Evolutionary conservation across 1,284 basidiomycete species (phyloP).

Genomic region (Cronartium ribicola): DNA sequence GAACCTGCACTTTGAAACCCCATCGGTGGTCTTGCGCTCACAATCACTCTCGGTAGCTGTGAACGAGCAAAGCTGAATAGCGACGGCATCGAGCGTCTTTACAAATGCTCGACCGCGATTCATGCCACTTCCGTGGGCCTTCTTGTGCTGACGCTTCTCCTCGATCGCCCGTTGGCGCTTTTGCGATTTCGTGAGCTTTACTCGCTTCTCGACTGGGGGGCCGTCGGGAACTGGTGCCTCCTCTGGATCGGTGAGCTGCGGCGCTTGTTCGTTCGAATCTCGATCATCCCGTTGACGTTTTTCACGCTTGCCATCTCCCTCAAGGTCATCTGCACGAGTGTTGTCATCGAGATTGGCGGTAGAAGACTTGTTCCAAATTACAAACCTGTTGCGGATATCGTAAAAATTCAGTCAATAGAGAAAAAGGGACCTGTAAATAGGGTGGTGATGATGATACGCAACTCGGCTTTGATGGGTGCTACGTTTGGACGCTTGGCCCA

Average conservation of each 20-base stretch:
- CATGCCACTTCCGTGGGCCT: constrained; percentile 50
- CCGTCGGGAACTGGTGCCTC: background rate
- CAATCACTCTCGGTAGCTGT: constrained; percentile 44
- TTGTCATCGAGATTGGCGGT: constrained; percentile 38
- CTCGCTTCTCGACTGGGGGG: background rate
- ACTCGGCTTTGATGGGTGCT: constrained; percentile 73
- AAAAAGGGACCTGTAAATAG: background rate
- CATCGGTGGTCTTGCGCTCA: constrained; percentile 1
- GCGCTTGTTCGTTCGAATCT: constrained; percentile 57
- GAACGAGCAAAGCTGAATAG: constrained; percentile 48
- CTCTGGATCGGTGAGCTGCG: constrained; percentile 57
- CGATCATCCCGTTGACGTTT: constrained; percentile 40
- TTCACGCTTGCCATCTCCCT: constrained; percentile 12
- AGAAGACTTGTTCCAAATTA: constrained; percentile 69
- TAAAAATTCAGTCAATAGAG: background rate
- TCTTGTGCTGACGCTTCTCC: constrained; percentile 53
- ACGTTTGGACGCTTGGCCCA: constrained; percentile 43
- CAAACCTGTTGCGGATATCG: constrained; percentile 49
- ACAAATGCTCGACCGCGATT: constrained; percentile 43
- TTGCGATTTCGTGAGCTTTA: constrained; percentile 65
- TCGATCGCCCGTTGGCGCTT: constrained; percentile 58
- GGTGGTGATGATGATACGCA: background rate
- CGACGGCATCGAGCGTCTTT: constrained; percentile 47
- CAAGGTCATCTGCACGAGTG: background rate
- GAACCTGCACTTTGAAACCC: constrained; percentile 60